Base-by-base conservation (phyloP, 805 yeast genomes). In the Candida rishiriensis region DNA sequence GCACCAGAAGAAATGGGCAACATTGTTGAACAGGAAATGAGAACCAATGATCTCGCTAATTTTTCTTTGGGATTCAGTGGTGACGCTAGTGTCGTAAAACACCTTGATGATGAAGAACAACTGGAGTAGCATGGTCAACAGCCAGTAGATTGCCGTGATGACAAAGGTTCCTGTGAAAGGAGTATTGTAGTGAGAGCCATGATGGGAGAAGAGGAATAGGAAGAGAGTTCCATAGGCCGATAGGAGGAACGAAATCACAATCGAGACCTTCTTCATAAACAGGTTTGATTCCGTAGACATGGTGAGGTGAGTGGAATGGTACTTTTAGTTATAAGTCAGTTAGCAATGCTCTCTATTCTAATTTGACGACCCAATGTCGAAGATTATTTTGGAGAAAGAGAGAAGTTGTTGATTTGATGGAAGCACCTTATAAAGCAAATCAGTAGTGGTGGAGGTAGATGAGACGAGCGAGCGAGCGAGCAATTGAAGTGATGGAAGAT, bases 81-180 rank as follows among this genome's bases (percentile, higher is more conserved):
- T 42, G 4, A 55, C 52, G 3, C 55, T 47, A 21, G 52, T 38
- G 42, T 64, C 59, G 38, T 59, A 54, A 43, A 74, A 75, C 15
- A 53, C 51, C 51, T 75, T 77, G 14, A 65, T 46, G 34, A 78
- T 68, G 53, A 76, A 81, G 32, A 69, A 55, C 32, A 75, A 57
- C 62, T 86, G 95, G 33, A 74, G 56, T 2, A 77, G 45, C 47
- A 76, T 72, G 21, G 76, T 65, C 29, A 80, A 47, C 2, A 68
- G 66, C 90, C 90, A 85, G 64, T 71, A 86, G 11, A 75, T 61
- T 36, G 78, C 61, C 2, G 73, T 61, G 13, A 79, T 68, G 12
- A 78, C 45, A 11, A 72, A 60, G 46, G 73, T 72, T 13, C 80
- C 79, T 2, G 88, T 76, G 69, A 86, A 86, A 12, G 95, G 93